Evolutionary conservation across 1,139 yeast species (phyloP), one percentile per base, ranked within the genome.

Genomic region (Waltiozyma sp.): DNA sequence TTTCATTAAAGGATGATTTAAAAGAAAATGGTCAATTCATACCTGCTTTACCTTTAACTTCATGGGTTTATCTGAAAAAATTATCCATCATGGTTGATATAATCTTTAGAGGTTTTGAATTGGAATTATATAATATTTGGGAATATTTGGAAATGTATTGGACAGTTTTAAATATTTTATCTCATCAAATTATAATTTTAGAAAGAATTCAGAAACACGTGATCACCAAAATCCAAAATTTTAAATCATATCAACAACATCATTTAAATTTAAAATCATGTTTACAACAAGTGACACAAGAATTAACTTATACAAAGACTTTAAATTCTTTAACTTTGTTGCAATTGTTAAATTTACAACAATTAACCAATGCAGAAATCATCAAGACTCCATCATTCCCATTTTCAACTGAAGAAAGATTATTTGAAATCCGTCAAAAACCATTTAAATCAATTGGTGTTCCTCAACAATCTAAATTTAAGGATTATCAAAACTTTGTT

Each of bases 401-500:
- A 19, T 63, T 67, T 37, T 66, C 76, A 11, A 55, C 66, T 13
- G 68, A 71, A 39, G 77, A 77, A 47, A 57, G 71, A 37, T 61
- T 80, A n/a, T 86, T 72, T 59, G 67, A 73, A 19, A 63, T 88
- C 39, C 72, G 96, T 50, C 75, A 88, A 73, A 88, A 87, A 57
- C 80, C 94, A 3, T 87, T 85, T 66, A 76, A 85, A 16, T 74
- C 89, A 0, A 82, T 89, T 16, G 96, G 95, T 0, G 80, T 80
- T 6, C 96, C 97, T 0, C 28, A 10, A 26, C 28, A 33, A 33
- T 13, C 18, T 9, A 4, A 85, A 91, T 3, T 58, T 66, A 0
- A 80, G 63, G 53, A 34, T 41, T 2, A 42, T 46, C 1, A 53
- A 18, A 9, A 5, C 7, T 35, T 18, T 7, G 14, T 18, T 9